Conservation (phyloP, 2,329 filamentous ascomycete genomes). For the Rutstroemia sp. region DNA sequence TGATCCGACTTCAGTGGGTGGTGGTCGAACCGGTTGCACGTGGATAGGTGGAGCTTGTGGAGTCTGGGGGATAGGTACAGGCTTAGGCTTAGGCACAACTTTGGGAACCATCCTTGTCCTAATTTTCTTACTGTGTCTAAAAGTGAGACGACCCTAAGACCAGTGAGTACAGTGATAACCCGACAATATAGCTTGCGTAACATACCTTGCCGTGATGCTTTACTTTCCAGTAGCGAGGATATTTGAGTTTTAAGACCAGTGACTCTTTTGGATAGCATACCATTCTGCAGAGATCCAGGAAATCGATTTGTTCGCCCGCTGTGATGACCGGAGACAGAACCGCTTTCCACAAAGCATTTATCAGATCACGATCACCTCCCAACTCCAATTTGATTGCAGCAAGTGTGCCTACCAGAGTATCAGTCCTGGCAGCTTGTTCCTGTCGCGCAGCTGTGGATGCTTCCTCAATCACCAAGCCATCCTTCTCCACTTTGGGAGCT, state of each 20-base stretch:
- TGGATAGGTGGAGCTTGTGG: not conserved
- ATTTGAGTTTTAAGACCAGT: constrained; percentile 39
- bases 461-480: constrained; percentile 38
- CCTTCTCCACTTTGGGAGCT: constrained; percentile 9
- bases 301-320: constrained; percentile 40
- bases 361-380: constrained; percentile 37
- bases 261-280: constrained; percentile 43
- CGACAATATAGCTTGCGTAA: not conserved
- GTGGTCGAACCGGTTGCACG: not conserved
- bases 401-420: constrained; percentile 41
- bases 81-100: not conserved
- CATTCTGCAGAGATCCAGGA: constrained; percentile 44
- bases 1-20: not conserved
- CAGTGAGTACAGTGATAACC: constrained; percentile 6
- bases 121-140: constrained; percentile 25
- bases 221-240: constrained; percentile 40
- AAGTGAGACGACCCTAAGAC: constrained; percentile 23
- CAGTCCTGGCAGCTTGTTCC: constrained; percentile 40
- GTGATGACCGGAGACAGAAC: constrained; percentile 41
- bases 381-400: constrained; percentile 42
- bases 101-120: constrained; percentile 16
- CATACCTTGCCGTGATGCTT: constrained; percentile 32
- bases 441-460: constrained; percentile 39
- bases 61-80: not conserved
- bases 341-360: constrained; percentile 42